Conservation (phyloP, 495 filamentous ascomycete genomes). For the Tetracladium marchalianum region DNA sequence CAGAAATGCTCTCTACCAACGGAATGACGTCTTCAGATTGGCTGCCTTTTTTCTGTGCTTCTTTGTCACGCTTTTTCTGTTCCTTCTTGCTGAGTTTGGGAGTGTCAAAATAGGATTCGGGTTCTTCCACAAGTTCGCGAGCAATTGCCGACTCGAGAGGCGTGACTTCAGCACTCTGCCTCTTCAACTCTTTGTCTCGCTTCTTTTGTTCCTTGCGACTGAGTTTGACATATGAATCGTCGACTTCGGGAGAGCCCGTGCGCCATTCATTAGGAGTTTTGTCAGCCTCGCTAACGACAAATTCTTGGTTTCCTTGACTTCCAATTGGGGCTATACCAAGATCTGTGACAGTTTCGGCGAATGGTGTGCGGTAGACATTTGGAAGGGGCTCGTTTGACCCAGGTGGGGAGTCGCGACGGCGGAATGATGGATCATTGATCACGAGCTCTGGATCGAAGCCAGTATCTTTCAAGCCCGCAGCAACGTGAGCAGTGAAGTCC, state of each 20-base stretch:
- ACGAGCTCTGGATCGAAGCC: conserved; percentile 67
- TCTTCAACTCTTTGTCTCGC: conserved; percentile 22
- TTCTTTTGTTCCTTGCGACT: conserved; percentile 28
- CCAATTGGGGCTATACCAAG: conserved; percentile 13
- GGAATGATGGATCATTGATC: conserved; percentile 52
- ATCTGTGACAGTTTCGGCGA: conserved; percentile 32
- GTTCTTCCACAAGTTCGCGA: conserved; percentile 24
- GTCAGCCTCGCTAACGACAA: conserved; percentile 13
- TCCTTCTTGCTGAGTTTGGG: conserved; percentile 28
- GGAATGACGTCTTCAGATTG: conserved; percentile 11
- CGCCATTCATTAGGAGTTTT: conserved; percentile 13
- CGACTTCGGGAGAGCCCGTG: conserved; percentile 8
- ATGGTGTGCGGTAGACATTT: conserved; percentile 31
- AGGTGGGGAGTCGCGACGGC: conserved; percentile 53
- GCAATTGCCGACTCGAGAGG: conserved; percentile 4
- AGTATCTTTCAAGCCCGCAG: conserved; percentile 54
- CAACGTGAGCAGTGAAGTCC: conserved; percentile 60
- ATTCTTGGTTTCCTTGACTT: conserved; percentile 2
- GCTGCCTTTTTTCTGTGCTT: conserved; percentile 16
- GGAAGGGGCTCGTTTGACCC: conserved; percentile 38
- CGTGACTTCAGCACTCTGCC: conserved; percentile 14
- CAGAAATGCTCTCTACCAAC: conserved; percentile 1
- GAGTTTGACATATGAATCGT: conserved; percentile 21
- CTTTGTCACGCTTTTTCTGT: conserved; percentile 27
- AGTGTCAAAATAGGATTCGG: conserved; percentile 24